Evolutionary conservation across 2,329 filamentous ascomycete species (phyloP), one percentile per base, ranked within the genome.

Genomic region (Talaromyces marneffei): DNA sequence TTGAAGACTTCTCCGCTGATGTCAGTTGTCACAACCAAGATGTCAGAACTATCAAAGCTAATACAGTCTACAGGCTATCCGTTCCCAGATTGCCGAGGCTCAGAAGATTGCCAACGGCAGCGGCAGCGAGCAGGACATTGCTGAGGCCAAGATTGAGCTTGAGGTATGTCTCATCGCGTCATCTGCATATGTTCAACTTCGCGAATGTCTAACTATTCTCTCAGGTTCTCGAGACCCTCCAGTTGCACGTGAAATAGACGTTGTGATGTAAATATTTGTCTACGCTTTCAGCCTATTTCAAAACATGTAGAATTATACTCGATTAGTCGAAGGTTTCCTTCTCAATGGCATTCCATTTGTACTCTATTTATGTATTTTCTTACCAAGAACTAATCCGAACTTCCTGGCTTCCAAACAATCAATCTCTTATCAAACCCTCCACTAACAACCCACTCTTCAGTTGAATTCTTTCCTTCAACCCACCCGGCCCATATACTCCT

Each of bases 81-180:
- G 85, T 75, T 86, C 88, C 74, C 93, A 97, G 83, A 91, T 97
- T 72, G 80, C 90, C 64, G 94, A 99, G 83, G 92, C 92, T 68
- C 91, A 96, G 82, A 97, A 97, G 87, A 88, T 97, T 75, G 92
- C 88, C 71, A 87, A 81, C 77, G 94, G 94, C 74, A 87, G 83
- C 75, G 94, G 93, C 74, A 97, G 91, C 79, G 94, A 97, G 86
- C 88, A 92, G 81, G 94, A 97, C 75, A 90, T 97, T 80, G 93
- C 93, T 67, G 94, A 99, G 87, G 94, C 94, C 69, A 97, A 97
- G 87, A 93, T 99, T 77, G 93, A 97, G 85, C 82, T 99, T 70
- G 94, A 99, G 91, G 93, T 96, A 80, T 75, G 83, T 37, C 18
- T 39, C 27, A 18, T 23, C 12, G 23, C 70, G 59, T 58, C 29